Conservation (phyloP, 441 rosid genomes). For the Populus trichocarpa region DNA sequence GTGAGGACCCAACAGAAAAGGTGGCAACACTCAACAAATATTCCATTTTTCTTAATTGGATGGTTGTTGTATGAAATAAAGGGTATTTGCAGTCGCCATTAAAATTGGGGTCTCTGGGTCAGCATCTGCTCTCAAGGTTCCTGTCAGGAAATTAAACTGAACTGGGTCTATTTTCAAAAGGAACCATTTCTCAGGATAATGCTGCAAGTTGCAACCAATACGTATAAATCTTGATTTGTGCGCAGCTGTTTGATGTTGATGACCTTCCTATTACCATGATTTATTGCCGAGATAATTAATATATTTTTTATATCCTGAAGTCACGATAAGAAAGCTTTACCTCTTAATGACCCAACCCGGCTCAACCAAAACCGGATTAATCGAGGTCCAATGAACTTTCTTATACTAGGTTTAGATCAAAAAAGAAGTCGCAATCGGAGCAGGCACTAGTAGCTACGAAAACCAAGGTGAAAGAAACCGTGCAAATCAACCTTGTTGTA, state of each 20-base stretch:
- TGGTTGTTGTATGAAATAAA: slow-evolving; percentile 29
- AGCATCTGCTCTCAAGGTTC: neutral
- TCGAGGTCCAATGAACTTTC: no score
- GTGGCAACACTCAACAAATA: neutral
- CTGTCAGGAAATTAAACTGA: neutral
- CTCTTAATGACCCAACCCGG: no score
- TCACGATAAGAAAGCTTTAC: no score
- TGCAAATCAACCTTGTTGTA: neutral
- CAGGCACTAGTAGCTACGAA: no score
- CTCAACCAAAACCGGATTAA: no score
- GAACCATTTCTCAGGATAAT: neutral
- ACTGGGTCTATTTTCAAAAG: neutral
- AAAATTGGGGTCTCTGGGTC: slow-evolving; percentile 7
- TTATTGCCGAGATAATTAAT: no score
- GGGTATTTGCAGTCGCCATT: slow-evolving; percentile 10
- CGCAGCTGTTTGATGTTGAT: neutral
- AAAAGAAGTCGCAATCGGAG: no score
- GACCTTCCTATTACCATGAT: no score
- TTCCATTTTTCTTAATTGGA: slow-evolving; percentile 15
- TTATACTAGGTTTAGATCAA: no score
- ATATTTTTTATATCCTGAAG: neutral
- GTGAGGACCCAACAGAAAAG: neutral
- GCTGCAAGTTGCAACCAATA: neutral
- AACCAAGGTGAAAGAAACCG: neutral
- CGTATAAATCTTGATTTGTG: neutral